phyloP scores from a whole-genome alignment of 768 basidiomycete genomes.

The Boletus subparvulus region DNA sequence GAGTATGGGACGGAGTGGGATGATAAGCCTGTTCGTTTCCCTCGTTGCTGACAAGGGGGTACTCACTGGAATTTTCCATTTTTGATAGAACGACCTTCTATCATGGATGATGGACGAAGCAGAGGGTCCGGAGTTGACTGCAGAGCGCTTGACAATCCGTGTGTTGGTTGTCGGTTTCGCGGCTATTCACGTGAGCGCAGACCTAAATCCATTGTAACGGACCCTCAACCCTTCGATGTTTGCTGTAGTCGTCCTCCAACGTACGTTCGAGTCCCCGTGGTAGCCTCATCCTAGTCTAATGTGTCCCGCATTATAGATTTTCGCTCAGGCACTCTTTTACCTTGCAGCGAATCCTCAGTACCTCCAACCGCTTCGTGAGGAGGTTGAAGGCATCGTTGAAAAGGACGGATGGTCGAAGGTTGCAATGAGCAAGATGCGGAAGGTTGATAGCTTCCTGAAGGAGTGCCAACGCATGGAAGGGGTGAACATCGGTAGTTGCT shows the following conservation, averaged over 20 bases:
- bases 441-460: constrained; percentile 40
- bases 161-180: constrained; percentile 18
- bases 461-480: constrained; percentile 12
- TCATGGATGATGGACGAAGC: constrained; percentile 35
- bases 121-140: constrained; percentile 13
- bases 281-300: neutral
- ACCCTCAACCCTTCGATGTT: neutral
- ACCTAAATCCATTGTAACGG: neutral
- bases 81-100: constrained; percentile 33
- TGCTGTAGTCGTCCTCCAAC: constrained; percentile 19
- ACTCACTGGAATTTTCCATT: neutral
- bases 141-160: constrained; percentile 20
- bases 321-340: constrained; percentile 35
- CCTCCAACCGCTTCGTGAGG: constrained; percentile 33
- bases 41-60: neutral
- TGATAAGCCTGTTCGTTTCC: constrained; percentile 30
- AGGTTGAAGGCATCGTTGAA: neutral
- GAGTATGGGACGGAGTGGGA: constrained; percentile 28
- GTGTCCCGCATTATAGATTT: constrained; percentile 17
- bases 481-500: constrained; percentile 20
- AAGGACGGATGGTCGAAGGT: constrained; percentile 3
- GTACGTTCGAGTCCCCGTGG: constrained; percentile 1
- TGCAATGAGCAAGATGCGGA: constrained; percentile 30
- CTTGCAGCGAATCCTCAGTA: constrained; percentile 38
- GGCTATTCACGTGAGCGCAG: constrained; percentile 22